phyloP scores from a whole-genome alignment of 306 rosid genomes.

The Quercus dentata region DNA sequence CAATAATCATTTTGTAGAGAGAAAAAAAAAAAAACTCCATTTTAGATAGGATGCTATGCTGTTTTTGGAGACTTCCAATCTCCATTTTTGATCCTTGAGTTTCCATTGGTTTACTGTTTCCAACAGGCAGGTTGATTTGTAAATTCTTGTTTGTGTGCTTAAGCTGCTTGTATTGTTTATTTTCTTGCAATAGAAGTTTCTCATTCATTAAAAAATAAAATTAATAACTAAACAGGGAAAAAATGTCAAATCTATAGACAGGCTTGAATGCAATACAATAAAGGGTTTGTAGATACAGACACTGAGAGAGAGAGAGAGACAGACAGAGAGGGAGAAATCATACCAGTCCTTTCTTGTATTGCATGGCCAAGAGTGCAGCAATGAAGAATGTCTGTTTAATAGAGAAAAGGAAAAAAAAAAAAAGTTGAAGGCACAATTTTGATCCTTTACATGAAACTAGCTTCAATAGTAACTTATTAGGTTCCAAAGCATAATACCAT shows the following conservation, averaged over 20 bases:
- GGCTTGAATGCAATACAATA: background rate
- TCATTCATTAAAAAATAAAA: too few relatives aligned
- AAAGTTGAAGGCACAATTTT: constrained; percentile 11
- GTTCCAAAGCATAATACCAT: background rate
- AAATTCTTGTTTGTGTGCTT: too few relatives aligned
- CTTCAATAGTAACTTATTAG: too few relatives aligned
- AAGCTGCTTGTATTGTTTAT: too few relatives aligned
- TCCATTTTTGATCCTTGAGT: too few relatives aligned
- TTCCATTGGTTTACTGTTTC: too few relatives aligned
- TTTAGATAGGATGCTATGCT: too few relatives aligned
- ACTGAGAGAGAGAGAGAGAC: background rate
- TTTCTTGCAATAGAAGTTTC: too few relatives aligned
- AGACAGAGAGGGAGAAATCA: constrained; percentile 9
- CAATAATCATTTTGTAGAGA: too few relatives aligned
- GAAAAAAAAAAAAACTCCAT: too few relatives aligned
- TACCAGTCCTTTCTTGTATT: constrained; percentile 89
- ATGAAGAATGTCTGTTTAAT: constrained; percentile 88
- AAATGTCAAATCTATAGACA: background rate
- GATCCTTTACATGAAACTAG: constrained; percentile 13
- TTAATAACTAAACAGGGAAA: background rate
- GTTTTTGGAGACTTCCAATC: too few relatives aligned
- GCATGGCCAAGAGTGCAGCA: constrained; percentile 99
- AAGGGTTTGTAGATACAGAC: background rate
- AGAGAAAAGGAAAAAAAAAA: constrained; percentile 4
- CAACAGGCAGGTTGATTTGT: too few relatives aligned